Evolutionary conservation across 192 early-diverging fungal species (phyloP).

Genomic region (Geranomyces variabilis): DNA sequence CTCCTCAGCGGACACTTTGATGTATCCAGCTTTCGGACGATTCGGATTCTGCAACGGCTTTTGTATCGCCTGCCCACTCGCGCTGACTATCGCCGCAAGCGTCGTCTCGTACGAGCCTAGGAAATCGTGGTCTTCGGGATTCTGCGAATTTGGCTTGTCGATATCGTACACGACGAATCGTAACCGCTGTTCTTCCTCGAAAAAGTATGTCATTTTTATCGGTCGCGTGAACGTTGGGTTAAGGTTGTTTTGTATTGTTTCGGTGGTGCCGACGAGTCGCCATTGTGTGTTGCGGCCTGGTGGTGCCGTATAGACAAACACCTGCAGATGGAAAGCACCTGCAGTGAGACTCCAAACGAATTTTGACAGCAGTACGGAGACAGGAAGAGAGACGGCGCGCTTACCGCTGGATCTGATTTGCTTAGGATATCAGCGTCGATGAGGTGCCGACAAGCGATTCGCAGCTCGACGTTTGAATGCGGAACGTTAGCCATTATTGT

Average conservation of each 20-base stretch:
- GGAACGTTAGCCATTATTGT: constrained; percentile 10
- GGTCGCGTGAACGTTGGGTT: constrained; percentile 52
- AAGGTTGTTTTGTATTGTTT: constrained; percentile 49
- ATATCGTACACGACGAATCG: constrained; percentile 48
- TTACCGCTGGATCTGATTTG: constrained; percentile 10
- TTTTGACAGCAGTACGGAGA: no score
- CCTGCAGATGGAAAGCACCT: not conserved
- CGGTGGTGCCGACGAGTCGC: constrained; percentile 41
- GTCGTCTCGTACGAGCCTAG: constrained; percentile 40
- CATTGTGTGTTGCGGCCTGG: constrained; percentile 4
- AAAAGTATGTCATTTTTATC: constrained; percentile 47
- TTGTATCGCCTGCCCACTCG: constrained; percentile 13
- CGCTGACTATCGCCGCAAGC: constrained; percentile 26
- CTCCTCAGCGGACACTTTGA: constrained; percentile 52
- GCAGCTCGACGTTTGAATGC: constrained; percentile 4
- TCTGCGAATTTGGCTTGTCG: constrained; percentile 33
- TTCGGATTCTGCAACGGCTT: constrained; percentile 45
- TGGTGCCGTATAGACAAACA: constrained; percentile 13
- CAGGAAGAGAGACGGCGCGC: not conserved
- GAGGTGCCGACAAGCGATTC: constrained; percentile 22
- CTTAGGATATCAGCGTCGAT: constrained; percentile 16
- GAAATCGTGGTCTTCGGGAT: constrained; percentile 43
- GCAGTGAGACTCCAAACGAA: not conserved
- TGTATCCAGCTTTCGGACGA: constrained; percentile 41
- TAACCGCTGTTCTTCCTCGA: constrained; percentile 43